Base-by-base conservation (phyloP, 148 eudicot species). In the Persicaria maculosa region DNA sequence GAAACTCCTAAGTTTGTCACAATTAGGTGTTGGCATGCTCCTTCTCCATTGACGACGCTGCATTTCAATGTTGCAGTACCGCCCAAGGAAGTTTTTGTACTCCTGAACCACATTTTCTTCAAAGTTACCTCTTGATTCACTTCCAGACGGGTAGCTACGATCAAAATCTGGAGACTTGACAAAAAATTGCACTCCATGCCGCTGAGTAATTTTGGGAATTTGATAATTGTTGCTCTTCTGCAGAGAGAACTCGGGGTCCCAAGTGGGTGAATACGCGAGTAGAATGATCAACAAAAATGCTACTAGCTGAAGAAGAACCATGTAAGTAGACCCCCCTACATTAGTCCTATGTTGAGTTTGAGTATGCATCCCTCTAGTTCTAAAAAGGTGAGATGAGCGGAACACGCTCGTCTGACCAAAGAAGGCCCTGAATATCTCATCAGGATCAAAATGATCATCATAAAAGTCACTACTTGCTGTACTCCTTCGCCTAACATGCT, bases 1-100 rank as follows among this genome's bases (percentile, higher is more conserved):
- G 55, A 95, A 88, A 61, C 77, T 82, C 62, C 84, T 88, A 50
- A 92, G 92, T 84, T 79, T 92, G 80, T 92, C 93, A 82, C 98
- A 95, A 78, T 92, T 86, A 52, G 98, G 97, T 50, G 97, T 95
- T 40, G 96, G 96, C 81, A 90, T 65, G 68, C 79, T 88, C 80
- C 97, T 91, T 77, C 86, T 92, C 97, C 98, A 95, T 71, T 87
- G 96, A 74, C 97, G 93, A 77, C 98, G 85, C 83, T 94, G 98
- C 50, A 88, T 87, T 81, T 94, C 98, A 70, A 94, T 80, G 45
- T 94, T 97, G 76, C 98, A 95, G 71, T 92, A 90, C 17, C 92
- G 87, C 16, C 97, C 85, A 73, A 94, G 89, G 88, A 90, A 74
- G 78, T 88, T 90, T 75, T 90, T 90, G 79, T 94, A 91, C 77